These are phyloP conservation scores for Fusarium denticulatum DNA, from an alignment of 2,329 filamentous ascomycete genomes.

Conservation along the genomic window DNA sequence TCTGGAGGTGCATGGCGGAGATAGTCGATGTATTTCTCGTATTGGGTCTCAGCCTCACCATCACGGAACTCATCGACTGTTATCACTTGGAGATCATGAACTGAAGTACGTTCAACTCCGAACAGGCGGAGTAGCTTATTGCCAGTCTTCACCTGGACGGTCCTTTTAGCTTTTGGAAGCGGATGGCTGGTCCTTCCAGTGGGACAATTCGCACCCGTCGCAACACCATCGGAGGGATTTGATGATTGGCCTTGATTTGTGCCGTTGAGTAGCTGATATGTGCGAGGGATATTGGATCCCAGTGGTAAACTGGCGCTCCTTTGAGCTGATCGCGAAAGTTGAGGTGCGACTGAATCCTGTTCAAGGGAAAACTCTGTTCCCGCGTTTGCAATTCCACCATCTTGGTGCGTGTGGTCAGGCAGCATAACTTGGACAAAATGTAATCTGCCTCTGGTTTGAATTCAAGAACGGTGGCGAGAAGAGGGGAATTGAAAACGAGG, in stretches of 20 bases:
- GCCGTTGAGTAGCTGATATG: neutral
- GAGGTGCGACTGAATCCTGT: neutral
- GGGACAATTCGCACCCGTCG: neutral
- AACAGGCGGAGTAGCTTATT: neutral
- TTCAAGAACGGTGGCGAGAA: neutral
- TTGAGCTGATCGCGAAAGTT: neutral
- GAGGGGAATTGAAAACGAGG: neutral
- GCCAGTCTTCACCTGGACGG: neutral
- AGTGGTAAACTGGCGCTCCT: neutral
- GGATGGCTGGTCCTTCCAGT: neutral
- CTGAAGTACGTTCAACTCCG: neutral
- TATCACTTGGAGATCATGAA: neutral
- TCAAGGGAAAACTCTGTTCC: neutral
- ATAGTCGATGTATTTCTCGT: neutral
- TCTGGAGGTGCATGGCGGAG: neutral
- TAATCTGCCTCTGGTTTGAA: fast-evolving
- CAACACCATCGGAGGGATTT: neutral
- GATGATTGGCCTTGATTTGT: neutral
- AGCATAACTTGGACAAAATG: neutral
- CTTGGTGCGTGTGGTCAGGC: neutral
- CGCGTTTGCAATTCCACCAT: neutral
- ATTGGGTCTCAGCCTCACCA: neutral
- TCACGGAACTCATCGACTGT: neutral
- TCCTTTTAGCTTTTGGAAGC: neutral
- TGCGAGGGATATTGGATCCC: neutral